A percentile compares a stretch with the other conserved stretches of the same genome.
These are phyloP conservation scores for Kodamaea leandrae DNA, from an alignment of 805 yeast genomes.

Conservation along the genomic window DNA sequence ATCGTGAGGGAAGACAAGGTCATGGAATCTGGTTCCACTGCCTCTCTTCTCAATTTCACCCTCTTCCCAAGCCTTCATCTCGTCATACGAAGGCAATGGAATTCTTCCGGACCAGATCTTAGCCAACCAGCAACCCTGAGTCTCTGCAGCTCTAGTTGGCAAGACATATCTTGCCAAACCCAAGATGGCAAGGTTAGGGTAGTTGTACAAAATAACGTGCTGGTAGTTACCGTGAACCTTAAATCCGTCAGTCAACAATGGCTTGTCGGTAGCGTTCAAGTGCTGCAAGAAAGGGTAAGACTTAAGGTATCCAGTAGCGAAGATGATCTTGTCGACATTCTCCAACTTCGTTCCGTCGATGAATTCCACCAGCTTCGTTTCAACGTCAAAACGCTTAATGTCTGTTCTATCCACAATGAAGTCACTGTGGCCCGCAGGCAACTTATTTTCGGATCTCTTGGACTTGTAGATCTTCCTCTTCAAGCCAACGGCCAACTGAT, in stretches of 20 bases:
- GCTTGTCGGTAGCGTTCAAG: constrained; percentile 14
- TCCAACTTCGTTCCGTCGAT: constrained; percentile 23
- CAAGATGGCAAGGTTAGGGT: constrained; percentile 43
- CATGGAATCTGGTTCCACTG: constrained; percentile 26
- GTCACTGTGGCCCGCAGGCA: constrained; percentile 46
- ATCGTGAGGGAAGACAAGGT: constrained; percentile 54
- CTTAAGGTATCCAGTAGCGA: constrained; percentile 41
- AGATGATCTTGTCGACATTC: constrained; percentile 28
- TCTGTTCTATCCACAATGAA: constrained; percentile 44
- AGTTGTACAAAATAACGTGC: constrained; percentile 45
- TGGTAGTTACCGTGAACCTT: constrained; percentile 40
- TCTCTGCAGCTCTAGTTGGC: constrained; percentile 51
- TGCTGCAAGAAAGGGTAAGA: constrained; percentile 32
- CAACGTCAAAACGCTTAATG: constrained; percentile 36
- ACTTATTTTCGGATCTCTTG: constrained; percentile 42
- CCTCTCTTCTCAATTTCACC: constrained; percentile 28
- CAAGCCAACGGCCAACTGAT: constrained; percentile 50
- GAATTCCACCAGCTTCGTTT: constrained; percentile 25
- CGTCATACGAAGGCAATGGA: constrained; percentile 36
- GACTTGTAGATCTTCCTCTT: constrained; percentile 47
- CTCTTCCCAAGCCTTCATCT: constrained; percentile 33
- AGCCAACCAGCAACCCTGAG: constrained; percentile 45
- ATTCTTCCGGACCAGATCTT: constrained; percentile 43
- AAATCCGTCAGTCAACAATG: constrained; percentile 30
- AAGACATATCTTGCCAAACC: constrained; percentile 46